Evolutionary conservation across 2,329 filamentous ascomycete species (phyloP).

Genomic region (Claviceps lovelessii): DNA sequence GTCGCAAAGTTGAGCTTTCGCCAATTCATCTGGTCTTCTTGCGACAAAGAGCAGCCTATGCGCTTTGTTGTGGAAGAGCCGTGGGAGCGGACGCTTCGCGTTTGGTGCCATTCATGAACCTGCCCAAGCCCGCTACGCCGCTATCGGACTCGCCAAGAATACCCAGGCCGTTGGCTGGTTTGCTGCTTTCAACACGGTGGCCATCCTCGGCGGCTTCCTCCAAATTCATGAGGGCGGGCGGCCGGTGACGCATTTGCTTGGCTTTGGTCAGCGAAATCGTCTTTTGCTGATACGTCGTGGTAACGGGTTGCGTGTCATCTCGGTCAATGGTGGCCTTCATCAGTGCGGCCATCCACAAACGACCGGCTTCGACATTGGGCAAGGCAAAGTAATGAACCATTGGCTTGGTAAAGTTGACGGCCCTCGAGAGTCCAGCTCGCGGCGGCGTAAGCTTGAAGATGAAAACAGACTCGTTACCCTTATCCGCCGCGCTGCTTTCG

Average conservation of each 20-base stretch:
- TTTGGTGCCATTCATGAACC: conserved; percentile 20
- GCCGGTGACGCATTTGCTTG: conserved; percentile 71
- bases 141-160: conserved; percentile 30
- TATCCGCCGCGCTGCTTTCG: conserved; percentile 24
- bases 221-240: conserved; percentile 70
- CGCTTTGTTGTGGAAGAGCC: conserved; percentile 17
- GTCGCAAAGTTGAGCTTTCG: neutral
- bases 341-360: conserved; percentile 93
- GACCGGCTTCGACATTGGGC: conserved; percentile 73
- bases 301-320: conserved; percentile 64
- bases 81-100: conserved; percentile 13
- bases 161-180: conserved; percentile 24
- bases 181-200: conserved; percentile 8
- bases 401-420: conserved; percentile 94
- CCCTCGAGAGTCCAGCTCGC: conserved; percentile 69
- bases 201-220: conserved; percentile 27
- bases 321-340: conserved; percentile 99
- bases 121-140: conserved; percentile 29
- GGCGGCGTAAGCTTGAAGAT: conserved; percentile 97
- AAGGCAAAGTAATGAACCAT: conserved; percentile 97
- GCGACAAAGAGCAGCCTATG: conserved; percentile 14
- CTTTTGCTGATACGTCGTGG: conserved; percentile 90
- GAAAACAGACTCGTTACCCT: conserved; percentile 60
- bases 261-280: conserved; percentile 89
- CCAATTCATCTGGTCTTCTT: neutral